Conservation (phyloP, 345 rosid genomes). For the Acer negundo region DNA sequence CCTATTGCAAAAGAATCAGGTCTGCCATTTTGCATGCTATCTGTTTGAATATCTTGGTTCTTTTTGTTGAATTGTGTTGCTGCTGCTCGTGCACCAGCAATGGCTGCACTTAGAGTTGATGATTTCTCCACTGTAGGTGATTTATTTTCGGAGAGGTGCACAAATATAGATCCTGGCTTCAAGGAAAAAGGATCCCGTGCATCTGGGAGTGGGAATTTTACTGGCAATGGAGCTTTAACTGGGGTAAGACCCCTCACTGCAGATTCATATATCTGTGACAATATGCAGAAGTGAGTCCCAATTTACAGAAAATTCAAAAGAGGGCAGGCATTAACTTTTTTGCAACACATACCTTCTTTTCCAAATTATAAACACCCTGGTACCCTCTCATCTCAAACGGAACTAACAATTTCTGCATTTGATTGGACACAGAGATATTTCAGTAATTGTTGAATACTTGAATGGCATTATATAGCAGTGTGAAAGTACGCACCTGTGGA, state of each 20-base stretch:
- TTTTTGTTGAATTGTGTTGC: conserved; percentile 76
- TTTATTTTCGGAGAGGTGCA: conserved; percentile 28
- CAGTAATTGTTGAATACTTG: background rate
- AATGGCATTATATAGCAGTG: conserved; percentile 3
- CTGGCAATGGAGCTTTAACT: conserved; percentile 51
- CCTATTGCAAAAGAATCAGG: conserved; percentile 25
- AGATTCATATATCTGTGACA: conserved; percentile 59
- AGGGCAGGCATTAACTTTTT: background rate
- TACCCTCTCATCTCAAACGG: conserved; percentile 97
- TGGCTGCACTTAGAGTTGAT: conserved; percentile 66
- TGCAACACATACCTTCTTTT: conserved; percentile 63
- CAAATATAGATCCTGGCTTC: conserved; percentile 68
- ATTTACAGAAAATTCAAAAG: background rate
- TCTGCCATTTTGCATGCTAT: conserved; percentile 17
- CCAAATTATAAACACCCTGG: conserved; percentile 90
- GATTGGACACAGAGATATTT: background rate
- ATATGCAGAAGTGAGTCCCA: background rate
- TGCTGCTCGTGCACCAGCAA: conserved; percentile 85
- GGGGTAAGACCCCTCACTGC: conserved; percentile 79
- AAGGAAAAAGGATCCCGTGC: conserved; percentile 70
- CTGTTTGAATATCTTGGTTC: conserved; percentile 28
- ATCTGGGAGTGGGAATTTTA: conserved; percentile 74
- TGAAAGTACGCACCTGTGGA: conserved; percentile 62
- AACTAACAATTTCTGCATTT: conserved; percentile 62
- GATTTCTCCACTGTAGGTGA: conserved; percentile 39